These are phyloP conservation scores for Crithidia mellificae DNA, from an alignment of 208 protist species.

Conservation along the genomic window DNA sequence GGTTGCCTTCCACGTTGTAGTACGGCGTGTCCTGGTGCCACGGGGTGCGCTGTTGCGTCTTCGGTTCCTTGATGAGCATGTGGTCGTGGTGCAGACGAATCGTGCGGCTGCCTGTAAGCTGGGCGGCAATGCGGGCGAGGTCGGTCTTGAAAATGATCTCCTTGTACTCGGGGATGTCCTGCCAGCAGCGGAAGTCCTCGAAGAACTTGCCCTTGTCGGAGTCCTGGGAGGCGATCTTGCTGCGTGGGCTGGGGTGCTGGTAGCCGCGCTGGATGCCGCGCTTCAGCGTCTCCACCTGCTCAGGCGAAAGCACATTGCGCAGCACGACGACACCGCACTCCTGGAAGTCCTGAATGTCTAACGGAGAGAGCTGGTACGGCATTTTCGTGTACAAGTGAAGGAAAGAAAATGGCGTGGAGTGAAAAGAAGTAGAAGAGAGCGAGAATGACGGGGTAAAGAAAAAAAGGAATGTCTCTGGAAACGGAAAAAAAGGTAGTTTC, in stretches of 20 bases:
- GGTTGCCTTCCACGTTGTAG: constrained; percentile 56
- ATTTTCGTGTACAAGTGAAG: background rate
- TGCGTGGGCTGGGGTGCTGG: constrained; percentile 26
- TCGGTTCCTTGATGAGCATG: constrained; percentile 51
- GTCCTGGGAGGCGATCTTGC: constrained; percentile 43
- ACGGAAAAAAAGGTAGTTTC: no score
- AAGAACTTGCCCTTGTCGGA: constrained; percentile 52
- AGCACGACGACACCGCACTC: constrained; percentile 25
- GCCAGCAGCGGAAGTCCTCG: constrained; percentile 56
- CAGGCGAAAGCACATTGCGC: constrained; percentile 18
- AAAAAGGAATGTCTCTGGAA: no score
- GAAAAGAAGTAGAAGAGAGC: no score
- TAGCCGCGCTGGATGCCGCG: constrained; percentile 38
- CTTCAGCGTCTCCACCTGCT: constrained; percentile 37
- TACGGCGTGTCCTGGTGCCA: constrained; percentile 59
- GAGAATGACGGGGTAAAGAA: no score
- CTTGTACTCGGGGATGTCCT: constrained; percentile 45
- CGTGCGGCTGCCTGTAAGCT: constrained; percentile 36
- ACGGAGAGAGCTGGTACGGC: constrained; percentile 8
- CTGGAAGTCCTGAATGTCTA: constrained; percentile 25
- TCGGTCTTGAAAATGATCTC: constrained; percentile 42
- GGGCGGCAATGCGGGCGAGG: constrained; percentile 29
- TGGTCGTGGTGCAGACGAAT: constrained; percentile 49
- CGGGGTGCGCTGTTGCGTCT: constrained; percentile 42
- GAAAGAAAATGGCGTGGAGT: no score